Percentiles rank a stretch among this genome's conserved stretches.
Evolutionary conservation across 179 eudicot genomes (phyloP).

Genomic region (Gypsophila paniculata): DNA sequence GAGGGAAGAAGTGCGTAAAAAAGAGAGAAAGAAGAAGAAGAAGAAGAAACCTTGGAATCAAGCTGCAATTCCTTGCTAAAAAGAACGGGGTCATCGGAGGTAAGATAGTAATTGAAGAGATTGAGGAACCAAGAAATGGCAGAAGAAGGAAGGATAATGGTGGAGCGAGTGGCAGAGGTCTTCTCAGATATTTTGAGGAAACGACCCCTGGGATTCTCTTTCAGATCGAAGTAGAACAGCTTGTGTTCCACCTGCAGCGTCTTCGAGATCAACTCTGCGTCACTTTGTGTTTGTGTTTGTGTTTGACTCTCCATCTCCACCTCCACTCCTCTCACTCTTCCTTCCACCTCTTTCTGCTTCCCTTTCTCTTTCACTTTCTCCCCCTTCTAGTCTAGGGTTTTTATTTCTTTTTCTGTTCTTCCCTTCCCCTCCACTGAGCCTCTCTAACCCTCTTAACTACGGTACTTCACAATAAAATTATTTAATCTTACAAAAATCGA

Average conservation of each 20-base stretch:
- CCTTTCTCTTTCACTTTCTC: too few relatives aligned
- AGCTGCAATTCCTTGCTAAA: slow-evolving; percentile 96
- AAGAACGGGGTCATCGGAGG: slow-evolving; percentile 65
- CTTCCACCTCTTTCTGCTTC: too few relatives aligned
- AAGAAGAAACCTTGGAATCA: slow-evolving; percentile 85
- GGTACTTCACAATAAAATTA: too few relatives aligned
- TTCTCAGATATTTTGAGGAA: slow-evolving; percentile 93
- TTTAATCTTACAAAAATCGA: too few relatives aligned
- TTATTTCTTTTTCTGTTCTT: too few relatives aligned
- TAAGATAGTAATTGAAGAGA: slow-evolving; percentile 85
- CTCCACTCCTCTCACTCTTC: too few relatives aligned
- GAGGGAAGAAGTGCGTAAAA: too few relatives aligned
- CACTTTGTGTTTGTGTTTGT: slow-evolving; percentile 9
- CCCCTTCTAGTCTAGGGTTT: too few relatives aligned
- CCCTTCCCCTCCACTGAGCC: too few relatives aligned
- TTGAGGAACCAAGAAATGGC: slow-evolving; percentile 88
- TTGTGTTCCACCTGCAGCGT: slow-evolving; percentile 95
- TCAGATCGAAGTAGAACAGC: slow-evolving; percentile 90
- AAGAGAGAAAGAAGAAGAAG: too few relatives aligned
- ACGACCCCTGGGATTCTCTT: slow-evolving; percentile 93
- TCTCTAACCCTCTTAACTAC: too few relatives aligned
- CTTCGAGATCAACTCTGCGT: slow-evolving; percentile 76
- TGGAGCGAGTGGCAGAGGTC: slow-evolving; percentile 89
- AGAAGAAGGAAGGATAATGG: slow-evolving; percentile 80
- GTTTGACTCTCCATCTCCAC: too few relatives aligned